Base-by-base conservation (phyloP, 305 asterid genomes). In the Rubia occidens region DNA sequence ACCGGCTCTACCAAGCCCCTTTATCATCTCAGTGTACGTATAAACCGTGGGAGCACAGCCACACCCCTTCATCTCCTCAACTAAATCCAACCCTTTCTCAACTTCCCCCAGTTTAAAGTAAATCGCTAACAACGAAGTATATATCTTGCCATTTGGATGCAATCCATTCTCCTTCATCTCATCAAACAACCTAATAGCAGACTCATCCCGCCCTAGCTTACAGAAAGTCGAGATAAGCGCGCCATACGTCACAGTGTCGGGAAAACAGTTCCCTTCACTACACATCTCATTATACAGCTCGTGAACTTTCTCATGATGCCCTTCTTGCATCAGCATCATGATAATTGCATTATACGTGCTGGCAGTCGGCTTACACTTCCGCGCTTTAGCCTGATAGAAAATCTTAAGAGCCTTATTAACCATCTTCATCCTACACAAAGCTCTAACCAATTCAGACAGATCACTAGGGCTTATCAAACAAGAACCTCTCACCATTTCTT, bases 281-380 rank as follows among this genome's bases (percentile, higher is more conserved):
- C 96, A 90, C 97, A 93, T 93, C 66, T 93, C 97, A 42, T 80
- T 84, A 65, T 93, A 93, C 6, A 93, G 84, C 83, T 90, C 97
- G 8, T 86, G 89, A 76, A 93, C 89, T 79, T 85, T 93, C 65
- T 85, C 92, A 7, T 82, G 87, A 65, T 88, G 89, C 9, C 92
- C 92, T 82, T 90, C 96, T 81, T 86, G 85, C 86, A 93, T 90
- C 80, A 93, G 80, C 97, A 90, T 90, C 82, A 90, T 63, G 71
- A 93, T 88, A 58, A 87, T 79, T 26, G 98, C 81, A 73, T 90
- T 90, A 74, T 90, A 93, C 8, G 97, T 84, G 79, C 80, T 71
- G 40, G 90, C 85, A 21, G 92, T 86, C 20, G 97, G 96, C 63
- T 85, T 87, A 81, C 95, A 88, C 81, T 87, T 93, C 13, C 88